Percentiles rank a stretch among this genome's conserved stretches.
phyloP scores from a whole-genome alignment of 2,329 filamentous ascomycete genomes.

The Aspergillus eucalypticola region DNA sequence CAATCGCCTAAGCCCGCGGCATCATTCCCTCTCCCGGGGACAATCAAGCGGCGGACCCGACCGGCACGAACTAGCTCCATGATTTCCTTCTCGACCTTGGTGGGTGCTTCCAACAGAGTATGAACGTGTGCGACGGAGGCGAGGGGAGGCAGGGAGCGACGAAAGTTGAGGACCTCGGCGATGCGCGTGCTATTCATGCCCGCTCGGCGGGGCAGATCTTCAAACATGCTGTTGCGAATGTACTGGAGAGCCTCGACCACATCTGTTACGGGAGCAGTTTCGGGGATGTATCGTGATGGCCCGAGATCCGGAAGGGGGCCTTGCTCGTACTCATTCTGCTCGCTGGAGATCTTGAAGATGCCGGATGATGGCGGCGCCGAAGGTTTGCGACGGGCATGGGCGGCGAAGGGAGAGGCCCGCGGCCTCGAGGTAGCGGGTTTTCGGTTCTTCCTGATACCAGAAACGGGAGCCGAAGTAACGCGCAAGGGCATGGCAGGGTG shows the following conservation, averaged over 20 bases:
- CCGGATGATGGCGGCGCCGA: slow-evolving; percentile 25
- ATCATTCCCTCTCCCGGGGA: slow-evolving; percentile 59
- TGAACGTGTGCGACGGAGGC: slow-evolving; percentile 63
- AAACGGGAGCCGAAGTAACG: slow-evolving; percentile 50
- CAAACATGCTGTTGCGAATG: slow-evolving; percentile 57
- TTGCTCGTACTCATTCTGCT: slow-evolving; percentile 25
- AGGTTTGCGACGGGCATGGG: slow-evolving; percentile 44
- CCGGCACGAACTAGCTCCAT: slow-evolving; percentile 54
- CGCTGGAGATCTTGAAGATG: slow-evolving; percentile 26
- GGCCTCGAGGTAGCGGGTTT: slow-evolving; percentile 29
- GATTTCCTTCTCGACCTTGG: slow-evolving; percentile 61
- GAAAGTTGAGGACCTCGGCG: slow-evolving; percentile 59
- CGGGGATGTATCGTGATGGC: slow-evolving; percentile 50
- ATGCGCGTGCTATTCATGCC: slow-evolving; percentile 65
- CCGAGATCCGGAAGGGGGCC: slow-evolving; percentile 56
- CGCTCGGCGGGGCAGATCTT: slow-evolving; percentile 54
- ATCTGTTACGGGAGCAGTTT: slow-evolving; percentile 49
- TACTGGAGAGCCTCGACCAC: slow-evolving; percentile 57
- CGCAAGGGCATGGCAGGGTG: slow-evolving; percentile 46
- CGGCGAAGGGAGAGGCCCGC: slow-evolving; percentile 44
- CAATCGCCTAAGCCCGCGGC: slow-evolving; percentile 60
- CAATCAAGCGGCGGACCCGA: slow-evolving; percentile 54
- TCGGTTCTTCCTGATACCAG: slow-evolving; percentile 46
- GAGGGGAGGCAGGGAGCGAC: slow-evolving; percentile 57
- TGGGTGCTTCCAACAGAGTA: slow-evolving; percentile 57